Evolutionary conservation across 2,329 filamentous ascomycete species (phyloP).

Genomic region (Botrytis byssoidea): DNA sequence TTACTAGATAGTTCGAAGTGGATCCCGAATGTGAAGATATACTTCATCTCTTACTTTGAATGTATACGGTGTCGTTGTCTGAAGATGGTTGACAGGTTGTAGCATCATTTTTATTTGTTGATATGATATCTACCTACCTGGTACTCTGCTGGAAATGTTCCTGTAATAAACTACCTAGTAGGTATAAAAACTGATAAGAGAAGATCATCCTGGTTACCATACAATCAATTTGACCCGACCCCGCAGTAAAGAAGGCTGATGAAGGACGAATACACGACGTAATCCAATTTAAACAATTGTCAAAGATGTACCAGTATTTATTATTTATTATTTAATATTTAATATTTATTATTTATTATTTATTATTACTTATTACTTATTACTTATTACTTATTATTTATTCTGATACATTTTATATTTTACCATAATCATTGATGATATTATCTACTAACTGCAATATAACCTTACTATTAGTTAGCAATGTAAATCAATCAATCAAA

Average conservation of each 20-base stretch:
- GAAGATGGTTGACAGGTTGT: no score
- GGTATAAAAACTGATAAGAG: background rate
- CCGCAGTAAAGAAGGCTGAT: background rate
- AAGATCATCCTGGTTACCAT: background rate
- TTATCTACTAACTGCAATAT: background rate
- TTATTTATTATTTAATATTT: no score
- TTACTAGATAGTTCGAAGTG: background rate
- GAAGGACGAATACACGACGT: background rate
- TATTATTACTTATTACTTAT: no score
- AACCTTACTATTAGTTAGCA: background rate
- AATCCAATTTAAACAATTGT: background rate
- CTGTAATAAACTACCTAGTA: no score
- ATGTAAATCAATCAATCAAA: background rate
- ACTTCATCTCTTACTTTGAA: background rate
- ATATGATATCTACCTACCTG: no score
- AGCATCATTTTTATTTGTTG: no score
- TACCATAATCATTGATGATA: background rate
- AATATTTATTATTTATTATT: no score
- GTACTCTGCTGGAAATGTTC: background rate
- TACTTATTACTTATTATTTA: no score
- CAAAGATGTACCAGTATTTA: no score
- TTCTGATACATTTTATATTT: background rate
- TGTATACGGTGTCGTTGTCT: no score
- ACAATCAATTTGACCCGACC: constrained; percentile 1
- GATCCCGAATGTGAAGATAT: background rate